Evolutionary conservation across 805 yeast genomes (phyloP), one percentile per base, ranked within the genome.

Genomic region (Saccharomycopsis fermentans): DNA sequence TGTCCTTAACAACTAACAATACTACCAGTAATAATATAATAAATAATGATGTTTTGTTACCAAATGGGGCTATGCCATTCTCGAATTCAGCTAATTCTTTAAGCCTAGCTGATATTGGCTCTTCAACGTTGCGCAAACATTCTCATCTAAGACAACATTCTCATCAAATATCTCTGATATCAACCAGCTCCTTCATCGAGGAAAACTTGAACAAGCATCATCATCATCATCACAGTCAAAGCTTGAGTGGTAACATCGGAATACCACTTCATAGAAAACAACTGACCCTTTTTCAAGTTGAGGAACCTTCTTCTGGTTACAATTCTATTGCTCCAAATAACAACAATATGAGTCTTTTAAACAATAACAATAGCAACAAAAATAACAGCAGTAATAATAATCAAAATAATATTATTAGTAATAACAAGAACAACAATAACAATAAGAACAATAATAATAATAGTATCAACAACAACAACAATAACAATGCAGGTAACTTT

Each of bases 181-280:
- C 50, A 12, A 43, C 50, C 14, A 43, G 50, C 24, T 43, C 50
- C 24, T 43, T 43, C n/a, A 43, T 43, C 24, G 50, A 43, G 29
- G 50, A 43, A 21, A 43, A 43, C 17, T 43, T 43, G 29, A 43
- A 43, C n/a, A 43, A 43, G 29, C 50, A 43, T 21, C 50, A 43
- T 9, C 50, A 43, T 9, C 50, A 43, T 21, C 50, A 43, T 16
- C 50, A 43, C 12, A 43, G 50, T 43, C 50, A 43, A 43, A 43
- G 50, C 24, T 43, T 43, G 50, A 43, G 50, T 24, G 50, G 27
- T 9, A 43, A 21, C 17, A 43, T 21, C 24, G 50, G 50, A 43
- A 9, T 43, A 9, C 50, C 50, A 43, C 50, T 43, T 43, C 50
- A 43, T 43, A 43, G 50, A 43, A 43, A 43, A 43, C 50, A 43